phyloP scores from a whole-genome alignment of 1,139 yeast genomes.

The Hanseniaspora gamundiae region DNA sequence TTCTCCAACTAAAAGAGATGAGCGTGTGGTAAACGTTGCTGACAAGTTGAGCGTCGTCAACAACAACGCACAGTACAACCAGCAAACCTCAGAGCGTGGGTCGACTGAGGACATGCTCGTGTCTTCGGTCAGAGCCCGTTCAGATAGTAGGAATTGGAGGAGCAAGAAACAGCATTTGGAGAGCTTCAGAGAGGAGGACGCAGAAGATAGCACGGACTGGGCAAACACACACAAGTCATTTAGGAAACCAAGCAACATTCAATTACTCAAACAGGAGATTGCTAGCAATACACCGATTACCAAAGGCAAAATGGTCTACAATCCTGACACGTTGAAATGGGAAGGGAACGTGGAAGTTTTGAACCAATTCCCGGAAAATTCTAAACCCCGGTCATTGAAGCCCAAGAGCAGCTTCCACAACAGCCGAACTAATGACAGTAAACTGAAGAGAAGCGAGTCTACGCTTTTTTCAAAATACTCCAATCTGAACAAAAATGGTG shows the following conservation, averaged over 20 bases:
- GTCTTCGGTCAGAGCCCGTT: not conserved
- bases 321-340: constrained; percentile 41
- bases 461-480: not conserved
- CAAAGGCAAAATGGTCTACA: constrained; percentile 36
- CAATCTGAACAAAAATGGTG: not conserved
- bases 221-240: not conserved
- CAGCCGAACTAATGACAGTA: not conserved
- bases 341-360: constrained; percentile 49
- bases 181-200: constrained; percentile 12
- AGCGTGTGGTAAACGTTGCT: not conserved
- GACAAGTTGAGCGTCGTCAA: too few species aligned
- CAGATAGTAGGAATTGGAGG: not conserved
- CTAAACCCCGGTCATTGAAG: not conserved
- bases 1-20: not conserved
- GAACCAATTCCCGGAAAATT: constrained; percentile 28
- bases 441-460: not conserved
- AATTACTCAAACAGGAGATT: constrained; percentile 24
- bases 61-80: too few species aligned
- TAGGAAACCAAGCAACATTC: constrained; percentile 11
- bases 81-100: not conserved
- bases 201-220: not conserved
- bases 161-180: constrained; percentile 9
- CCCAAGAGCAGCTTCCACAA: not conserved
- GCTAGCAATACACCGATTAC: constrained; percentile 23
- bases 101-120: too few species aligned